phyloP scores from a whole-genome alignment of 2,329 filamentous ascomycete species.

The Epichloe gansuensis region DNA sequence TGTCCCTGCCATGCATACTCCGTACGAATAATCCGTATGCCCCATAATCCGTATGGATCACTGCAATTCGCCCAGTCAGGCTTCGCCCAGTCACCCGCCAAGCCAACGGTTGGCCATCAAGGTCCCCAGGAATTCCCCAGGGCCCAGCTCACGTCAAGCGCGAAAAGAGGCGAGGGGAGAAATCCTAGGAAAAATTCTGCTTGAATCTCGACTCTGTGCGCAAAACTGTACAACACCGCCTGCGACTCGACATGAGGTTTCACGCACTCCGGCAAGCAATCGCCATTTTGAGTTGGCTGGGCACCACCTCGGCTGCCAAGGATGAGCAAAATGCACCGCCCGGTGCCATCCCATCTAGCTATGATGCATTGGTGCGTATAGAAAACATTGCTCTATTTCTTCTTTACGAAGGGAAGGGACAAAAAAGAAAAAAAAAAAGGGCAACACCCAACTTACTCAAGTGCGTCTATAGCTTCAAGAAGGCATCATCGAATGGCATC shows the following conservation, averaged over 20 bases:
- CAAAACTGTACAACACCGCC: not conserved
- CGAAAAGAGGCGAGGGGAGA: not conserved
- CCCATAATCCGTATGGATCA: no score
- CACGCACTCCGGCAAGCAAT: not conserved
- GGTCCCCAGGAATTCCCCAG: not conserved
- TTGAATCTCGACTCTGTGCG: not conserved
- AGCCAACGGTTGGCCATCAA: not conserved
- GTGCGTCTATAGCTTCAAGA: not conserved
- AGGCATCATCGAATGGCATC: constrained; percentile 13
- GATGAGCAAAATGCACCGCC: not conserved
- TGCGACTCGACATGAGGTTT: not conserved
- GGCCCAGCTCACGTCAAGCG: not conserved
- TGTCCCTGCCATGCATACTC: no score
- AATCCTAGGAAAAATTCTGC: not conserved
- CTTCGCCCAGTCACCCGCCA: not conserved
- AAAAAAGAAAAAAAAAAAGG: not conserved
- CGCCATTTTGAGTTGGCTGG: not conserved
- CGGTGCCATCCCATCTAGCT: not conserved
- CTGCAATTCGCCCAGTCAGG: not conserved
- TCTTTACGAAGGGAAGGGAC: not conserved
- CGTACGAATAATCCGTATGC: no score
- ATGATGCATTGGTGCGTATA: not conserved
- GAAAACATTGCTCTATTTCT: not conserved
- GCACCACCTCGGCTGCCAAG: not conserved
- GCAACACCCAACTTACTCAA: not conserved